These are phyloP conservation scores for Zymoseptoria ardabiliae DNA, from an alignment of 2,329 filamentous ascomycete genomes.

Conservation along the genomic window DNA sequence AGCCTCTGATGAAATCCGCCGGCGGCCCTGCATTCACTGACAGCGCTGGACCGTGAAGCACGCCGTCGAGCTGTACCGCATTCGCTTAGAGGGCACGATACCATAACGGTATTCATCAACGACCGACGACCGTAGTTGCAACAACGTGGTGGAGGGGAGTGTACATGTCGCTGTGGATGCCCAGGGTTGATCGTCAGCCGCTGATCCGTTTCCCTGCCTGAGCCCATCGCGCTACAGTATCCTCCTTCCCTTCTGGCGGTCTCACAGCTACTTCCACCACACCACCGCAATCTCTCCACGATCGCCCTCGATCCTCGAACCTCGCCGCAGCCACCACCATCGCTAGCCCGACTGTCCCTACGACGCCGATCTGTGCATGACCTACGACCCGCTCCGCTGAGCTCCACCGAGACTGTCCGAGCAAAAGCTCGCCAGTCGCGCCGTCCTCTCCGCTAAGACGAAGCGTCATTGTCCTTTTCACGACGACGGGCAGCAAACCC, in stretches of 20 bases:
- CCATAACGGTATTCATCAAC: neutral
- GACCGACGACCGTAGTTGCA: neutral
- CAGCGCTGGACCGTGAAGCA: neutral
- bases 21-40: neutral
- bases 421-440: constrained; percentile 12
- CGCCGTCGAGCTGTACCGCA: neutral
- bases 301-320: neutral
- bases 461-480: constrained; percentile 13
- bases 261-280: neutral
- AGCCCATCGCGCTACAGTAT: no score
- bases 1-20: no score
- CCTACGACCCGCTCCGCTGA: neutral
- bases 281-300: neutral
- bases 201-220: neutral
- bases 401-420: constrained; percentile 7
- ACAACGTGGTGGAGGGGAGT: neutral
- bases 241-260: no score
- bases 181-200: neutral
- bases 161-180: neutral
- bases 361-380: neutral
- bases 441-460: constrained; percentile 12
- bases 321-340: neutral
- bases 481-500: constrained; percentile 6
- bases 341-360: neutral
- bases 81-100: neutral